Evolutionary conservation across 495 filamentous ascomycete species (phyloP), one percentile per base, ranked within the genome.

Genomic region (Hypoxylon fragiforme): DNA sequence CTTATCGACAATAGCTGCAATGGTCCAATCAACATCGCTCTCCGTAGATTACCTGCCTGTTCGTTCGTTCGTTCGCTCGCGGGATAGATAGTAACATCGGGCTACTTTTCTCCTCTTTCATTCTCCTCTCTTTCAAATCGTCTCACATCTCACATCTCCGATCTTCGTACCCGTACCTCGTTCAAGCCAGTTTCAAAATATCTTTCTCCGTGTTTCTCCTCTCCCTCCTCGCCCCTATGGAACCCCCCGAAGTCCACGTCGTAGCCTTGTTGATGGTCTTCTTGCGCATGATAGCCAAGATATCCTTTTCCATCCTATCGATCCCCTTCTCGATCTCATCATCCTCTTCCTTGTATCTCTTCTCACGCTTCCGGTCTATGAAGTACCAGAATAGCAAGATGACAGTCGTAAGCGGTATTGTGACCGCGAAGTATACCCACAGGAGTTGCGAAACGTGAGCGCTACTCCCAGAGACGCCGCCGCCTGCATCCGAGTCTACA

Each of bases 361-460:
- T 62, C 60, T 81, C 79, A 30, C 77, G 68, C 15, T 63, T 63
- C 13, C 50, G 56, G 46, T 81, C 79, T 65, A 77, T 76, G 40
- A 69, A 61, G 45, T 72, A 70, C 78, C 77, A 82, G 20, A 61
- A 26, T 0, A 67, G 54, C 13, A 81, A 73, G 50, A 80, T 74
- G 7, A 65, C 14, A 0, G 74, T 30, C 3, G 80, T 82, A 14
- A 80, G 16, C 0, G 80, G 80, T n/a, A 79, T 50, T 8, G 76
- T 77, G 18, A 81, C 68, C 30, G 61, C 77, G 44, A 80, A 82
- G 59, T 82, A 82, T 44, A 82, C 71, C 79, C 79, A 82, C 14
- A 82, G 70, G 13, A 68, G 30, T 13, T 64, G 62, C 8, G 76
- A 73, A 6, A 81, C 75, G 4, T 60, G 31, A 16, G 42, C 46